phyloP scores from a whole-genome alignment of 306 rosid species.

The Prunus padus region DNA sequence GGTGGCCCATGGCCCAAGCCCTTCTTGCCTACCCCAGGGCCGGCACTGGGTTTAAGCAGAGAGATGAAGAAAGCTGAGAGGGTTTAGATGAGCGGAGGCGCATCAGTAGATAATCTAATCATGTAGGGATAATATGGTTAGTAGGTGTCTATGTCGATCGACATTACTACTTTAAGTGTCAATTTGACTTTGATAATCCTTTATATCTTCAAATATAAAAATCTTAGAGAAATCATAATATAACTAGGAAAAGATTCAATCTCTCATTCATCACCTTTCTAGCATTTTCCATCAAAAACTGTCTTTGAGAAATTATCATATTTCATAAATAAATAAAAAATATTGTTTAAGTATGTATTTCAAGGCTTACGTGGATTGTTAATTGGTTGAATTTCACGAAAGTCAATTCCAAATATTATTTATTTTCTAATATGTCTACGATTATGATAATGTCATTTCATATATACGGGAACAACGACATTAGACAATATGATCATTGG shows the following conservation, averaged over 20 bases:
- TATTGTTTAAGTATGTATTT: not conserved
- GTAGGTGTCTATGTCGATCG: not conserved
- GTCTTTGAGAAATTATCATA: not conserved
- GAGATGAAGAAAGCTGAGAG: too few species aligned
- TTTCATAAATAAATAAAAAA: constrained; percentile 12
- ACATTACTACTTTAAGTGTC: not conserved
- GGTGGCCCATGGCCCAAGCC: too few species aligned
- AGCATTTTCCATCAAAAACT: constrained; percentile 4
- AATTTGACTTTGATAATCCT: constrained; percentile 32
- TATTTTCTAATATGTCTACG: not conserved
- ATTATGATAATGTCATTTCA: not conserved
- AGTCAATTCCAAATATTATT: constrained; percentile 1
- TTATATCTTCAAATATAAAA: not conserved
- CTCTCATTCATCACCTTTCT: constrained; percentile 19
- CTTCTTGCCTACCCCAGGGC: too few species aligned
- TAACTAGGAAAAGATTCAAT: constrained; percentile 4
- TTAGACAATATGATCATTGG: not conserved
- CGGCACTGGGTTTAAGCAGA: too few species aligned
- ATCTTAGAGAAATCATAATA: too few species aligned
- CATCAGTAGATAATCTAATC: too few species aligned
- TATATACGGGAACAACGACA: not conserved
- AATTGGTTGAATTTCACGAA: constrained; percentile 13
- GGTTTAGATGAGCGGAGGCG: too few species aligned
- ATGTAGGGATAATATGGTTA: not conserved
- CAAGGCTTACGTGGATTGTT: constrained; percentile 1